Conservation (phyloP, 345 rosid species). For the Carallia pectinifolia region DNA sequence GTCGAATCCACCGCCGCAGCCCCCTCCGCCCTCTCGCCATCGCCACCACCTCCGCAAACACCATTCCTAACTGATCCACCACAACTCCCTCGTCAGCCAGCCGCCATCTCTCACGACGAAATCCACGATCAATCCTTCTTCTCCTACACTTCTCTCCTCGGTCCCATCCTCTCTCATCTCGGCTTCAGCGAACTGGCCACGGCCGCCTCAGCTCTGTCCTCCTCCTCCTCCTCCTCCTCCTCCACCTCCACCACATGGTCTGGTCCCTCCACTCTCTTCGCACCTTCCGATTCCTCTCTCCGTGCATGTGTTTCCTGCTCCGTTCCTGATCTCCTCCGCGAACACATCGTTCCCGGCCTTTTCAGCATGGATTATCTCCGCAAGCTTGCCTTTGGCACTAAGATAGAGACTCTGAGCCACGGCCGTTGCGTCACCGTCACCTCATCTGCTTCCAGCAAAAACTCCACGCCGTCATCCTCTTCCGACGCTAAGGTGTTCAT, state of each 20-base stretch:
- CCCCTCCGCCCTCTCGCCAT: background rate
- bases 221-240: conserved; percentile 28
- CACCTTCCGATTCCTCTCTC: conserved; percentile 57
- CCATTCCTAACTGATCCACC: background rate
- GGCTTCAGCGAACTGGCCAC: conserved; percentile 59
- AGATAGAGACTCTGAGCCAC: conserved; percentile 54
- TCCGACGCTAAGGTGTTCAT: conserved; percentile 42
- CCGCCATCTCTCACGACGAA: conserved; percentile 16
- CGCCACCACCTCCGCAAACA: conserved; percentile 8
- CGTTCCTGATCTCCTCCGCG: conserved; percentile 48
- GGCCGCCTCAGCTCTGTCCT: conserved; percentile 48
- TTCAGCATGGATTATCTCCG: conserved; percentile 55
- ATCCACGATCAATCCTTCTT: conserved; percentile 24
- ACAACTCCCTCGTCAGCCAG: conserved; percentile 2
- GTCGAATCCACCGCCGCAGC: conserved; percentile 12
- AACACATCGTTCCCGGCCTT: conserved; percentile 67
- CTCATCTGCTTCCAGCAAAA: conserved; percentile 22
- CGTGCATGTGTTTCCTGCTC: conserved; percentile 51
- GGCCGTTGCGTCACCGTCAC: conserved; percentile 65
- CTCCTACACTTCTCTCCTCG: conserved; percentile 37
- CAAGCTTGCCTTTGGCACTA: conserved; percentile 53
- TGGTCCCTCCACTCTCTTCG: conserved; percentile 67
- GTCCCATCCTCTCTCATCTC: conserved; percentile 59
- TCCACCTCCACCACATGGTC: conserved; percentile 35
- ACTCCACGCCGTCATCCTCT: conserved; percentile 24